phyloP scores from a whole-genome alignment of 306 rosid species.

The Malus fusca region DNA sequence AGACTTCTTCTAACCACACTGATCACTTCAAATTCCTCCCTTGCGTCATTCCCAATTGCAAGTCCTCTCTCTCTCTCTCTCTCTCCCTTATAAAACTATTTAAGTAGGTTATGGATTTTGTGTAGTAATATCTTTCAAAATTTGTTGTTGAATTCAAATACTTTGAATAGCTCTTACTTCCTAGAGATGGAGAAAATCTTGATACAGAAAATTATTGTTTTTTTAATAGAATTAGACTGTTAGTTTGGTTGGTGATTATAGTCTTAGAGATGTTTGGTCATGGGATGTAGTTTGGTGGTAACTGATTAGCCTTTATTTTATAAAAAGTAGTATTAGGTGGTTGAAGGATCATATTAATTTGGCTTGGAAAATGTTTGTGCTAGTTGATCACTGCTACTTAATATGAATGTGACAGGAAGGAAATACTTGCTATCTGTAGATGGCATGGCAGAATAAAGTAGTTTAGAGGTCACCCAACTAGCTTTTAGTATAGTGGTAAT shows the following conservation, averaged over 20 bases:
- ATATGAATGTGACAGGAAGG: neutral
- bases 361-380: neutral
- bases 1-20: conserved; percentile 22
- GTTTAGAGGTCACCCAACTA: neutral
- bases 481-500: neutral
- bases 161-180: neutral
- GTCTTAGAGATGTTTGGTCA: neutral
- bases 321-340: neutral
- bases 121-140: neutral
- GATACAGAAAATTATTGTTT: neutral
- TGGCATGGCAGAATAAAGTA: neutral
- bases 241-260: neutral
- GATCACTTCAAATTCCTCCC: conserved; percentile 56
- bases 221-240: neutral
- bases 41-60: conserved; percentile 79
- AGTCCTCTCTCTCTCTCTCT: conserved; percentile 15
- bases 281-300: neutral
- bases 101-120: neutral
- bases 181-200: neutral
- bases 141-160: neutral
- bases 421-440: neutral
- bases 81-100: neutral
- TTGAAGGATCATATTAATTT: neutral
- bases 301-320: neutral
- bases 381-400: neutral